These are phyloP conservation scores for Grammothele lineata DNA, from an alignment of 768 basidiomycete species.

Conservation along the genomic window DNA sequence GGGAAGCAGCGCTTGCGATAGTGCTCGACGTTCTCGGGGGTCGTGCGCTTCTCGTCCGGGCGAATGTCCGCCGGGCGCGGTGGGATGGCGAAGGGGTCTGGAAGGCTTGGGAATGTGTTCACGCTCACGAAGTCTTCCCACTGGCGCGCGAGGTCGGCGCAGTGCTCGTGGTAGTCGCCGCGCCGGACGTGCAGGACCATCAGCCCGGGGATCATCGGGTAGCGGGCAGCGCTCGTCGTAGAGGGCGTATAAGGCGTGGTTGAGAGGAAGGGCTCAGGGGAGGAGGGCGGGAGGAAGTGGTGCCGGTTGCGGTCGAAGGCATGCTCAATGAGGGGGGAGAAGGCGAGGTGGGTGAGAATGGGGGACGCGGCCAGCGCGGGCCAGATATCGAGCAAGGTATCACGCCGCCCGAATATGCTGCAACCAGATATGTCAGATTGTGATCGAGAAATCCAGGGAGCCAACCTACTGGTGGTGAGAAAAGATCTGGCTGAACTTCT, in stretches of 20 bases:
- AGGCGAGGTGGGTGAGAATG: slow-evolving; percentile 42
- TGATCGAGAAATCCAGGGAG: neutral
- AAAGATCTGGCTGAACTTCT: slow-evolving; percentile 5
- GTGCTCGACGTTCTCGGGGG: slow-evolving; percentile 19
- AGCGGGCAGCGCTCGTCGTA: slow-evolving; percentile 5
- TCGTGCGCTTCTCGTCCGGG: slow-evolving; percentile 5
- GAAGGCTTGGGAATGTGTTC: slow-evolving; percentile 47
- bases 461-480: slow-evolving; percentile 8
- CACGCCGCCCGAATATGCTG: slow-evolving; percentile 16
- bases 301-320: slow-evolving; percentile 28
- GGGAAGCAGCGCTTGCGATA: slow-evolving; percentile 54
- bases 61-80: neutral
- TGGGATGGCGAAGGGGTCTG: slow-evolving; percentile 36
- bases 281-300: slow-evolving; percentile 1
- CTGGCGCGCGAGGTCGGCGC: slow-evolving; percentile 25
- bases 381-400: slow-evolving; percentile 29
- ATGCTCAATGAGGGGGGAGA: slow-evolving; percentile 47
- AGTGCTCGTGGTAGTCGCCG: slow-evolving; percentile 13
- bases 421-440: neutral
- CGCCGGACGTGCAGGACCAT: slow-evolving; percentile 12
- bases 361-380: slow-evolving; percentile 42
- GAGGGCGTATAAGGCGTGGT: slow-evolving; percentile 2
- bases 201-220: slow-evolving; percentile 9
- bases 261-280: slow-evolving; percentile 2
- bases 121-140: slow-evolving; percentile 42